A percentile compares a stretch with the other conserved stretches of the same genome.
Conservation (phyloP, 2,329 filamentous ascomycete genomes). For the Xylaria multiplex region DNA sequence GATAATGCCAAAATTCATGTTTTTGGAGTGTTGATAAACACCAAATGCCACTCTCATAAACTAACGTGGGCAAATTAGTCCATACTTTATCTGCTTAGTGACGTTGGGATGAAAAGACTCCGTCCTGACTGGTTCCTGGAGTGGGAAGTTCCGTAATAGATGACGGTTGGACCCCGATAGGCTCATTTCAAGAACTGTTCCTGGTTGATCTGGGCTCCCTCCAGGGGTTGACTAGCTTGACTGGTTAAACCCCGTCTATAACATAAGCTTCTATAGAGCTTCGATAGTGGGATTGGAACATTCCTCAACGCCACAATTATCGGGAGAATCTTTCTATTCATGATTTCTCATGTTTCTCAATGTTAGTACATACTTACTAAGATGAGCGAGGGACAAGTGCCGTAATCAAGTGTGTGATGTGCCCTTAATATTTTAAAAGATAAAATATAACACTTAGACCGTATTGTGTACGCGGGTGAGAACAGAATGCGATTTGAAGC, state of each 20-base stretch:
- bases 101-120: constrained; percentile 7
- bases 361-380: background rate
- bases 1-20: background rate
- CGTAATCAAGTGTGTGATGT: background rate
- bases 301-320: constrained; percentile 10
- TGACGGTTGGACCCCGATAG: constrained; percentile 34
- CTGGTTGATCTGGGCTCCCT: constrained; percentile 15
- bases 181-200: constrained; percentile 20
- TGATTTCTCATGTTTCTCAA: background rate
- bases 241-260: constrained; percentile 25
- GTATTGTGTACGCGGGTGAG: background rate
- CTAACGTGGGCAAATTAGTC: constrained; percentile 25
- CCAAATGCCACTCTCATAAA: background rate
- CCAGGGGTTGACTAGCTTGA: constrained; percentile 1
- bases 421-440: background rate
- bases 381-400: too few relatives aligned
- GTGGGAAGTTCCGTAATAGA: constrained; percentile 26
- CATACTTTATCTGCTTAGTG: constrained; percentile 1
- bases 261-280: constrained; percentile 29
- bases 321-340: background rate
- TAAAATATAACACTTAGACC: background rate
- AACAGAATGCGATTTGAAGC: constrained; percentile 5
- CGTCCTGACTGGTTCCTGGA: constrained; percentile 17
- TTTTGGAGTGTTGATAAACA: background rate
- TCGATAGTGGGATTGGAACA: constrained; percentile 18